Evolutionary conservation across 2,329 filamentous ascomycete genomes (phyloP), one percentile per base, ranked within the genome.

Genomic region (Colletotrichum sp.): DNA sequence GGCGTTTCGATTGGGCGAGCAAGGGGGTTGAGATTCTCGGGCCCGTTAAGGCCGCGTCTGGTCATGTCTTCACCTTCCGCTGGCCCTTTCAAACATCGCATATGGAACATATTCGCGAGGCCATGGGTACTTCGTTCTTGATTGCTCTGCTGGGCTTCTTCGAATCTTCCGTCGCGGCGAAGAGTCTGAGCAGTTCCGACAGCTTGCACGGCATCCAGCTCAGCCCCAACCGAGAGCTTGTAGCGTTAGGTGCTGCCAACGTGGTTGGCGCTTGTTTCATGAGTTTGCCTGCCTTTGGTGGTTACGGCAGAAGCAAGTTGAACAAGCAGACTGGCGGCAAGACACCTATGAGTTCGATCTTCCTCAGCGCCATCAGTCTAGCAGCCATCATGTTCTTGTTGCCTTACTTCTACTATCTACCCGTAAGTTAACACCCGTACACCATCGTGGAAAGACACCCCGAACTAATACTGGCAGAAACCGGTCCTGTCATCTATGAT

Each of bases 131-230:
- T 0, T 94, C 95, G 0, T 98, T 99, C 81, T 89, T 98, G 70
- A 98, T 99, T 78, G 95, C 96, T 1, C 89, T 99, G 28, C 92
- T 99, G 0, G 97, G 97, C n/a, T 99, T 99, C 85, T 99, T 99
- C 80, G 97, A 99, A 84, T 98, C 95, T 4, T 98, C 96, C 0
- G 96, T 99, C 15, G 97, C 97, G 2, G 97, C 97, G 43, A 98
- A 98, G 85, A 96, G 95, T 77, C 87, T 99, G 4, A 94, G 94
- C 8, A 91, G 91, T 56, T 88, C 88, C 66, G 91, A 93, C 77
- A 91, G 91, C 12, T 93, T 98, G 36, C 91, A 94, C 75, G 94
- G 93, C 36, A 95, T 98, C 82, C 91, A 94, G 68, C 88, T 98
- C 56, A 98, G 96, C 82, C 92, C 97, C 2, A 99, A 99, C 82